Evolutionary conservation across 305 asterid species (phyloP), one percentile per base, ranked within the genome.

Genomic region (Coffea humblotiana): DNA sequence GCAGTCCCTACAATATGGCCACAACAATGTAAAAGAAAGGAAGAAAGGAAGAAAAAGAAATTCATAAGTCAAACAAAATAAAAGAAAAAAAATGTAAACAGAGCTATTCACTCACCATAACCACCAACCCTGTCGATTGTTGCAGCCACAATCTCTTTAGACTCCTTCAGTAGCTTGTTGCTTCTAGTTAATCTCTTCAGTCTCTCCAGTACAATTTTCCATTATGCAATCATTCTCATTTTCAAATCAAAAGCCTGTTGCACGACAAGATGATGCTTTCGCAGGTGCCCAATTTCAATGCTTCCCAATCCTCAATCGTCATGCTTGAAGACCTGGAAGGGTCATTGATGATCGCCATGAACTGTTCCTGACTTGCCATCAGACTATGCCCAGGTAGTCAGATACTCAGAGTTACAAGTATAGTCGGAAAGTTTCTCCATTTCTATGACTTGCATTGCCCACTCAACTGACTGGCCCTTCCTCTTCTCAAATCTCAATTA

Each of bases 101-200:
- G 43, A 37, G 43, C 43, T 37, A 37, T 37, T 37, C 43, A 37
- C 13, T 72, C 82, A 10, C 8, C 61, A 63, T 29, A 43, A 52
- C 65, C 54, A 0, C 76, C 56, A 56, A 89, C 77, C 21, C 75
- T 75, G 52, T 88, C 90, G 76, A 86, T 85, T 14, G 86, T 84
- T 4, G 67, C 77, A 0, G 89, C 78, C 7, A 90, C 90, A 1
- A 86, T 86, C 2, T 86, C 91, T 82, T 87, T 92, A 0, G 94
- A 81, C 77, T 90, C 90, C 87, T 75, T 88, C 0, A 92, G 87
- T 81, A 91, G 67, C 64, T 74, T 51, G 19, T 89, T 79, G 63
- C 97, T 91, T 15, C 37, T 75, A 2, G 70, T 80, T 13, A 91
- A 77, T 77, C 83, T 85, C 11, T 65, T 71, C 61, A 82, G 13